Percentiles rank a stretch among this genome's conserved stretches.
phyloP scores from a whole-genome alignment of 129 eudicot species.

The Saussurea involucrata region DNA sequence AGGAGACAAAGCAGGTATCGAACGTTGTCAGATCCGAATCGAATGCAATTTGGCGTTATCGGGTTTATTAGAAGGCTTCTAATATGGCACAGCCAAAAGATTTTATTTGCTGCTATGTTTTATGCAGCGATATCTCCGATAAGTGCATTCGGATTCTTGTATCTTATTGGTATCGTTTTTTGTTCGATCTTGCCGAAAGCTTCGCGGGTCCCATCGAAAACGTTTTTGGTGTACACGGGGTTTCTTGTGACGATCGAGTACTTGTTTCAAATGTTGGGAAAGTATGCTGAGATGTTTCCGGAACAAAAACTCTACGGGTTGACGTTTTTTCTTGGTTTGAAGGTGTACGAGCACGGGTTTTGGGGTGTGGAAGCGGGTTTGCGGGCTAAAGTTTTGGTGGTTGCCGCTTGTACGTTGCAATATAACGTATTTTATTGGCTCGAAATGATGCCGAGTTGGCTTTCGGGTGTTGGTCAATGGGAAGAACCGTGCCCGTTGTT shows the following conservation, averaged over 20 bases:
- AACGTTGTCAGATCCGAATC: conserved; percentile 17
- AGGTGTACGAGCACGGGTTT: conserved; percentile 36
- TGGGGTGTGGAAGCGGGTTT: conserved; percentile 49
- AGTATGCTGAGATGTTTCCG: conserved; percentile 38
- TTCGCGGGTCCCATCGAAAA: conserved; percentile 42
- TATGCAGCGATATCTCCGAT: conserved; percentile 49
- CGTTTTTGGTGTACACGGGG: conserved; percentile 44
- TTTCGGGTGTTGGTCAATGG: conserved; percentile 35
- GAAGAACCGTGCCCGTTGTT: conserved; percentile 44
- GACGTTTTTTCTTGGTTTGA: conserved; percentile 42
- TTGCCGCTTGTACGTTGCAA: conserved; percentile 46
- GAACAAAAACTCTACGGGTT: conserved; percentile 29
- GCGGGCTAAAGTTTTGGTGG: conserved; percentile 49
- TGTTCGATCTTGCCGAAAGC: conserved; percentile 47
- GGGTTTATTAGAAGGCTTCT: conserved; percentile 41
- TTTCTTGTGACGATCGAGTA: conserved; percentile 42
- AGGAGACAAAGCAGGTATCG: conserved; percentile 42
- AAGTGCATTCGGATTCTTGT: conserved; percentile 47
- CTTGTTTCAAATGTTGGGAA: conserved; percentile 53
- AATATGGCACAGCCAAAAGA: conserved; percentile 58
- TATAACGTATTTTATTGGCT: conserved; percentile 54
- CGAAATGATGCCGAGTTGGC: conserved; percentile 31
- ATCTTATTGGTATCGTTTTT: conserved; percentile 45
- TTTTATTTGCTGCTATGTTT: conserved; percentile 38
- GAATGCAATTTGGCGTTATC: conserved; percentile 12